Evolutionary conservation across 768 basidiomycete species (phyloP).

Genomic region (Leccinellum luteum): DNA sequence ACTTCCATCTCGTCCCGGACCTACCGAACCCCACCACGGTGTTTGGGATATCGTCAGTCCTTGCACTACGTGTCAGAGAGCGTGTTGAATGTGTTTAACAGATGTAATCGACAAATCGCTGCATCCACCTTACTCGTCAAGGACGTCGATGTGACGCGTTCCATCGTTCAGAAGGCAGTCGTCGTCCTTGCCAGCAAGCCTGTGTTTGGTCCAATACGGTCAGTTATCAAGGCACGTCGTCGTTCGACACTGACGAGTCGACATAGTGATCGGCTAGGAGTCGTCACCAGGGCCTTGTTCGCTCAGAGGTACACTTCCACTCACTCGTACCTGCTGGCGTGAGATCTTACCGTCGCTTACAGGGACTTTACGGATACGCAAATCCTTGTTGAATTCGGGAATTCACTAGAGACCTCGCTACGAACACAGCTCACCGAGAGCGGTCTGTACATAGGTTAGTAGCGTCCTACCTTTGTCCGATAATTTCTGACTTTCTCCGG

Average conservation of each 20-base stretch:
- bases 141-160: slow-evolving; percentile 85
- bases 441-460: slow-evolving; percentile 90
- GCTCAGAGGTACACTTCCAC: slow-evolving; percentile 58
- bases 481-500: slow-evolving; percentile 8
- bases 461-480: not conserved
- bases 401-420: slow-evolving; percentile 72
- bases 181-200: slow-evolving; percentile 91
- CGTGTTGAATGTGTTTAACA: slow-evolving; percentile 27
- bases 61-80: not conserved
- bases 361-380: slow-evolving; percentile 86
- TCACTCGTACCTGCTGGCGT: not conserved
- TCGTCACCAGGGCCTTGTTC: slow-evolving; percentile 90
- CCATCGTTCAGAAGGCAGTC: slow-evolving; percentile 96
- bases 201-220: slow-evolving; percentile 93
- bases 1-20: slow-evolving; percentile 86
- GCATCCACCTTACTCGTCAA: slow-evolving; percentile 75
- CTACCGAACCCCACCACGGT: slow-evolving; percentile 73
- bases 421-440: slow-evolving; percentile 86
- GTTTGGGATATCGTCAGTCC: slow-evolving; percentile 87
- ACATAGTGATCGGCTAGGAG: slow-evolving; percentile 83
- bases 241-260: slow-evolving; percentile 3
- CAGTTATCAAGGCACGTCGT: slow-evolving; percentile 3
- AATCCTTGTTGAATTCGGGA: slow-evolving; percentile 86
- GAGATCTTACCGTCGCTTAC: not conserved
- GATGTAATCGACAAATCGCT: slow-evolving; percentile 94